Percentiles rank a stretch among this genome's conserved stretches.
Evolutionary conservation across 495 filamentous ascomycete species (phyloP).

Genomic region (Apodospora peruviana): DNA sequence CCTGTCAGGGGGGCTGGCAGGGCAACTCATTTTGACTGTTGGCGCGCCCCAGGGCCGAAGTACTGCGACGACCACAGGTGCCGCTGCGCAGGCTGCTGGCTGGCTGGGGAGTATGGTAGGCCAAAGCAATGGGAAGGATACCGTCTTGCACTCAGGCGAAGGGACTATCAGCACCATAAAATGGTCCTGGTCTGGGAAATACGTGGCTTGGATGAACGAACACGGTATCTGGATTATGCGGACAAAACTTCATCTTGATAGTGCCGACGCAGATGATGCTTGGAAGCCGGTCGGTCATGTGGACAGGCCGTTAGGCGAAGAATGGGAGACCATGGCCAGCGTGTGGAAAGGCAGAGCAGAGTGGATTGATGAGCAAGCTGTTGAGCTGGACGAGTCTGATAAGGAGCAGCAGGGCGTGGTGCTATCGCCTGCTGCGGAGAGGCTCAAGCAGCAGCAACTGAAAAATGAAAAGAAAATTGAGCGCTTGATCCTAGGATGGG

Average conservation of each 20-base stretch:
- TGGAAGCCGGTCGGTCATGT: conserved; percentile 97
- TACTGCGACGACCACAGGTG: conserved; percentile 73
- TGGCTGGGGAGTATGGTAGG: conserved; percentile 89
- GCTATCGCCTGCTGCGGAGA: conserved; percentile 41
- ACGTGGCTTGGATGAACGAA: conserved; percentile 91
- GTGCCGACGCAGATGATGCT: conserved; percentile 67
- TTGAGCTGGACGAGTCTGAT: conserved; percentile 53
- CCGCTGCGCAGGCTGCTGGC: conserved; percentile 72
- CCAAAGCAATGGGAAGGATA: conserved; percentile 74
- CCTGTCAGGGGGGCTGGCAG: conserved; percentile 83
- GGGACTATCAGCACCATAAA: conserved; percentile 84
- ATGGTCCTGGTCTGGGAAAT: conserved; percentile 88
- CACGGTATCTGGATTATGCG: conserved; percentile 97
- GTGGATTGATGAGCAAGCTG: conserved; percentile 78
- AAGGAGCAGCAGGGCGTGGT: conserved; percentile 28
- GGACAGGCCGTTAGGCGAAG: conserved; percentile 68
- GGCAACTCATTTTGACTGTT: conserved; percentile 81
- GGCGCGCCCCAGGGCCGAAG: conserved; percentile 73
- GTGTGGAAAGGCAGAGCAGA: conserved; percentile 89
- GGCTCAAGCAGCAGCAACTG: conserved; percentile 38
- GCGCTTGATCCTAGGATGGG: conserved; percentile 90
- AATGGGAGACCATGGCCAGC: conserved; percentile 90
- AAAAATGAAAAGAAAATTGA: conserved; percentile 51
- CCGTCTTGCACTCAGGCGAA: conserved; percentile 84
- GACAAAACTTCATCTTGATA: conserved; percentile 75